Evolutionary conservation across 306 rosid species (phyloP).

Genomic region (Acmispon strigosus): DNA sequence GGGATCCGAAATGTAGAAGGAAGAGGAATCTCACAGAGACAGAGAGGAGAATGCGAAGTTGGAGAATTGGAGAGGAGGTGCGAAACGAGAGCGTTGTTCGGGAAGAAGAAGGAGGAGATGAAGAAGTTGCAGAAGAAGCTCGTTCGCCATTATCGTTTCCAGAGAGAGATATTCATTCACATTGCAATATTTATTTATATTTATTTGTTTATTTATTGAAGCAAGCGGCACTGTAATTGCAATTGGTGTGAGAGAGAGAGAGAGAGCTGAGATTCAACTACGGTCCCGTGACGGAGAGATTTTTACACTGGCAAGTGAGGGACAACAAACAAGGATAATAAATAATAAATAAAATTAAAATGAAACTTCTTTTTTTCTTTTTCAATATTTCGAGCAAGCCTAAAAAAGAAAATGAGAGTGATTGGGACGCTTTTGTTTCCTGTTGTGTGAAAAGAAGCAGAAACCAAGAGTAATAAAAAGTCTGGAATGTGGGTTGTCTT

Average conservation of each 20-base stretch:
- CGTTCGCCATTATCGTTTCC: slow-evolving; percentile 51
- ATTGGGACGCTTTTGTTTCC: slow-evolving; percentile 14
- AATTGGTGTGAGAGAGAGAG: no score
- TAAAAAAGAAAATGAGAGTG: slow-evolving; percentile 1
- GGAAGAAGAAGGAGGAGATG: slow-evolving; percentile 49
- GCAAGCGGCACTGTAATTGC: neutral
- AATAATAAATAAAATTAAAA: no score
- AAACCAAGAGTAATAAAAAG: neutral
- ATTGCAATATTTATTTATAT: neutral
- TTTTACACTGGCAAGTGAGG: neutral
- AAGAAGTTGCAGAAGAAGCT: slow-evolving; percentile 69
- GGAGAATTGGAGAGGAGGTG: slow-evolving; percentile 20
- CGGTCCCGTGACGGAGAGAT: slow-evolving; percentile 3
- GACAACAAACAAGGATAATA: no score
- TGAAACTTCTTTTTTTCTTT: no score
- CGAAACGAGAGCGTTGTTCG: slow-evolving; percentile 52
- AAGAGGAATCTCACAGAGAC: neutral
- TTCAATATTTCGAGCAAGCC: no score
- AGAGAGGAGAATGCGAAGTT: slow-evolving; percentile 24
- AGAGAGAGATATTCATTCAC: slow-evolving; percentile 28
- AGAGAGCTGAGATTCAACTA: neutral
- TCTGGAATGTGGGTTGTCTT: neutral
- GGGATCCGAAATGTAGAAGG: slow-evolving; percentile 38
- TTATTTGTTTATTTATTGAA: neutral
- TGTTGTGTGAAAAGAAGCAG: slow-evolving; percentile 25